Evolutionary conservation across 73 alveolate genomes (phyloP), one percentile per base, ranked within the genome.

Genomic region (Paramecium bursaria): DNA sequence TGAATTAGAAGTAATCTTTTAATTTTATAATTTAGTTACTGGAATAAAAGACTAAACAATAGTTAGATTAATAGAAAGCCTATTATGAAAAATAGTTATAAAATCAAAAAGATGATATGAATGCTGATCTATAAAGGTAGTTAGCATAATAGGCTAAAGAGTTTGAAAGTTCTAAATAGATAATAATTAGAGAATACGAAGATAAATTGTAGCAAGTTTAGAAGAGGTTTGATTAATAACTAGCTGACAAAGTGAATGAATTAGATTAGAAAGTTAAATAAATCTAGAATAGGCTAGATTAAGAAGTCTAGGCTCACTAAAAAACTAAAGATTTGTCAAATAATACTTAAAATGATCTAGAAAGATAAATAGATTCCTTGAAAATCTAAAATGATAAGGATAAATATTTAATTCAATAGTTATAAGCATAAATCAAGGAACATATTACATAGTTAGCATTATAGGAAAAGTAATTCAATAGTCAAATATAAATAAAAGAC

Each of bases 31-130:
- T 54, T 4, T 31, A 79, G 74, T 22, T 79, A 19, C 26, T 79
- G 26, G 89, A 79, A 15, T 47, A 79, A 52, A 79, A 79, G 85
- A 79, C 51, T 42, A 42, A 39, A 19, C 42, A 79, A 79, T 21
- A 39, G 74, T 17, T 49, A 79, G 76, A 79, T 30, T 55, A 79
- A 79, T 53, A 50, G 30, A 79, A 79, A 35, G 19, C 35, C 2
- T 54, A 54, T 55, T 79, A 79, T 79, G 80, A 79, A 79, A 73
- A 79, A 19, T 80, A 79, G 26, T 29, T 79, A 4, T 39, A 79
- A 50, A 49, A 79, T 53, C 27, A 53, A 26, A 53, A 30, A 35
- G 89, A 79, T 39, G 89, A 79, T 42, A 29, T 53, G 25, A 73
- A 54, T 14, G 85, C 50, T 2, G 89, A 79, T 53, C 42, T 48